These are phyloP conservation scores for Ustilago crameri DNA, from an alignment of 1,284 basidiomycete genomes.

Conservation along the genomic window DNA sequence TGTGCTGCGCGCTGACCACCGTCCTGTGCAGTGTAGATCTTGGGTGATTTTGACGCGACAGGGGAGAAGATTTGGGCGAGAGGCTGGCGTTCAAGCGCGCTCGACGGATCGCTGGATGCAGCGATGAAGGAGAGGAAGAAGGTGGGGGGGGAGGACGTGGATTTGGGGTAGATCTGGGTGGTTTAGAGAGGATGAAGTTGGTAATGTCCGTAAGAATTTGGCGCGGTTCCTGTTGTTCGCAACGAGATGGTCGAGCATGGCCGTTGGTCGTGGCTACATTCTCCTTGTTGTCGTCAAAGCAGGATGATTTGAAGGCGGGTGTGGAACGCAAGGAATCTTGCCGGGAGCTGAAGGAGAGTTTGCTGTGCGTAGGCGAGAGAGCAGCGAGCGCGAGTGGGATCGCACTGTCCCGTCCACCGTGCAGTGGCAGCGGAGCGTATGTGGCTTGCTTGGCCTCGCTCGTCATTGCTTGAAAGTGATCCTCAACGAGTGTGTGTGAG, in stretches of 20 bases:
- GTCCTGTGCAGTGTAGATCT: not conserved
- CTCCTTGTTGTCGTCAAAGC: not conserved
- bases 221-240: not conserved
- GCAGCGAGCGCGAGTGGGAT: not conserved
- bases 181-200: not conserved
- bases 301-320: not conserved
- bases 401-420: not conserved
- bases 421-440: not conserved
- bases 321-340: too few species aligned
- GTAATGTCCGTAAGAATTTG: conserved; percentile 7
- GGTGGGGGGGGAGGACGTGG: too few species aligned
- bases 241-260: not conserved
- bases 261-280: not conserved
- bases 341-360: too few species aligned
- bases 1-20: not conserved
- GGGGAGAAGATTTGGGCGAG: not conserved
- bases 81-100: not conserved
- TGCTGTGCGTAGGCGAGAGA: not conserved
- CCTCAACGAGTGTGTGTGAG: too few species aligned
- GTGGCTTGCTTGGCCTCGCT: not conserved
- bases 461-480: too few species aligned
- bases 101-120: not conserved
- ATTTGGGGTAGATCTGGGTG: not conserved
- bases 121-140: not conserved
- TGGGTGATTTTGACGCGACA: not conserved